Percentiles rank a stretch among this genome's conserved stretches.
These are phyloP conservation scores for Botrytis fabae DNA, from an alignment of 2,329 filamentous ascomycete genomes.

Conservation along the genomic window DNA sequence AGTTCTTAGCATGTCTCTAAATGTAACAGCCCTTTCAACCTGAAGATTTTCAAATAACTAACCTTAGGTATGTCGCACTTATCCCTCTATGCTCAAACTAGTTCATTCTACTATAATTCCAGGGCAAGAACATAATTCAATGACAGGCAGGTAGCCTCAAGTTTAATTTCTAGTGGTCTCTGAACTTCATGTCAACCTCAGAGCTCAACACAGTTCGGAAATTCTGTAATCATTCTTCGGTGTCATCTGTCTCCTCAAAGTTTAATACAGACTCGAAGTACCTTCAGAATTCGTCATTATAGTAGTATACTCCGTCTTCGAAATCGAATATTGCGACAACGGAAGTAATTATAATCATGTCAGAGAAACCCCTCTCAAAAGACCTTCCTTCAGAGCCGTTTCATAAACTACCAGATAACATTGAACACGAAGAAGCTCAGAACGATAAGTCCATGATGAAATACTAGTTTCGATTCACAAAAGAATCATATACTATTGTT, in stretches of 20 bases:
- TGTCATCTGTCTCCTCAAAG: neutral
- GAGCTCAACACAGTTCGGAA: neutral
- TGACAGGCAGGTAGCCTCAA: neutral
- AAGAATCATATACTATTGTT: neutral
- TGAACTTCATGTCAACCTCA: neutral
- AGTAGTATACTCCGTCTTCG: neutral
- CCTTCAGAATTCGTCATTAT: neutral
- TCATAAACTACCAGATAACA: neutral
- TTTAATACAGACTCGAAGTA: neutral
- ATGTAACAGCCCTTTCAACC: neutral
- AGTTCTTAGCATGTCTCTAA: neutral
- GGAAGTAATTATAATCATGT: neutral
- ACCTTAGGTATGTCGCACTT: neutral
- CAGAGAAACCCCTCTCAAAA: neutral
- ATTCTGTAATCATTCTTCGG: neutral
- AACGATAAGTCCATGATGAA: neutral
- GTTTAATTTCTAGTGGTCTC: neutral
- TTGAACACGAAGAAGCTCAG: neutral
- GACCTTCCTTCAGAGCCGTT: neutral
- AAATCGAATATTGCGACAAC: neutral
- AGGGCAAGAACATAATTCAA: neutral
- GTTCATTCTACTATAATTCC: neutral
- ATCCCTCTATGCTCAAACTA: neutral
- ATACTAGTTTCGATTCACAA: neutral
- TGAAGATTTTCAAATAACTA: neutral